Evolutionary conservation across 495 filamentous ascomycete genomes (phyloP).

Genomic region (Pyronema omphalodes): DNA sequence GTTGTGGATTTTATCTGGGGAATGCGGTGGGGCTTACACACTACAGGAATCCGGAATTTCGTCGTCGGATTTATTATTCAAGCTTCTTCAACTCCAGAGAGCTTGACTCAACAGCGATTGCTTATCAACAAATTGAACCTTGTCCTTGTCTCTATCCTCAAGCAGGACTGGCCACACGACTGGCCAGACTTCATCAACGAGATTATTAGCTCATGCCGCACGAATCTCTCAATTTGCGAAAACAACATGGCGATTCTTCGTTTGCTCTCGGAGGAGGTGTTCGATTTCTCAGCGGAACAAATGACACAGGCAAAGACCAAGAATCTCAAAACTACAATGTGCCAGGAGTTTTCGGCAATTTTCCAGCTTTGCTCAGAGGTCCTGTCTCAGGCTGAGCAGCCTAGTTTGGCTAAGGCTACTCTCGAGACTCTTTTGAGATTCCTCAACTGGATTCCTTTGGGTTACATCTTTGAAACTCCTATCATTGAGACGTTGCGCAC

Average conservation of each 20-base stretch:
- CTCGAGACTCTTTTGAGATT: slow-evolving; percentile 88
- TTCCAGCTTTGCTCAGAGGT: slow-evolving; percentile 94
- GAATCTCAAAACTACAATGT: slow-evolving; percentile 95
- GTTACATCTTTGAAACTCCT: slow-evolving; percentile 94
- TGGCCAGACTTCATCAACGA: slow-evolving; percentile 99
- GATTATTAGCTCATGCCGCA: slow-evolving; percentile 88
- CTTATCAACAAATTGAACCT: slow-evolving; percentile 96
- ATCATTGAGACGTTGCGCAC: slow-evolving; percentile 87
- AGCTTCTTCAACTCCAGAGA: slow-evolving; percentile 72
- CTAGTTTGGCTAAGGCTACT: slow-evolving; percentile 79
- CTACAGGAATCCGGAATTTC: slow-evolving; percentile 84
- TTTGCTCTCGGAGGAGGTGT: slow-evolving; percentile 90
- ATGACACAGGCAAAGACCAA: slow-evolving; percentile 94
- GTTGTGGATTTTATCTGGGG: background rate
- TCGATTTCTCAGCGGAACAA: slow-evolving; percentile 94
- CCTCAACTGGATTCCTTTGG: slow-evolving; percentile 95
- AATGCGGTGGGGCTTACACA: slow-evolving; percentile 16
- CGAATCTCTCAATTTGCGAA: slow-evolving; percentile 89
- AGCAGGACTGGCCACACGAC: slow-evolving; percentile 99
- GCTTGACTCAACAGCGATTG: slow-evolving; percentile 57
- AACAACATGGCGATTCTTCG: slow-evolving; percentile 99
- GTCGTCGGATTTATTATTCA: slow-evolving; percentile 96
- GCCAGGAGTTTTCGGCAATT: slow-evolving; percentile 88
- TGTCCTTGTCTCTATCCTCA: slow-evolving; percentile 88
- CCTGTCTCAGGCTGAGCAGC: slow-evolving; percentile 67